Base-by-base conservation (phyloP, 2,329 filamentous ascomycete genomes). In the Pseudogymnoascus sp. region DNA sequence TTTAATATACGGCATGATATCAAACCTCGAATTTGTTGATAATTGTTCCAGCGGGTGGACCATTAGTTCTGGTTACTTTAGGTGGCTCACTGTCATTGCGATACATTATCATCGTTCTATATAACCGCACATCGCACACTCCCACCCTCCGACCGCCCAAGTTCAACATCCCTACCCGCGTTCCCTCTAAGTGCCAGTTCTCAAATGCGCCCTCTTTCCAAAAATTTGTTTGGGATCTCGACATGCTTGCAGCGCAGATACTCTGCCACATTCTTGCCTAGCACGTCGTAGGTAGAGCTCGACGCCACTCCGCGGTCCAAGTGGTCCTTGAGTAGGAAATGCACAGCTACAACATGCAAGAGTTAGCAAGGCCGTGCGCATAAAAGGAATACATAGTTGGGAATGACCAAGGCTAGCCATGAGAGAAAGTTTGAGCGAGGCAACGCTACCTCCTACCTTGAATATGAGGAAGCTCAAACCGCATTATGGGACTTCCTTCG, bases 321-420 rank as follows among this genome's bases (percentile, higher is more conserved):
- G 37, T 76, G 71, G 1, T 74, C 74, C 67, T 77, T 75, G 6
- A 77, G 70, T 1, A 78, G 73, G 0, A 69, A 69, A 64, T 69
- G 68, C 21, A 69, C 68, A 8, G 67, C 67, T 48, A 54, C 64
- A 31, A 70, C 67, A 62, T 69, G 67, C 10, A 45, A 45, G 16
- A 21, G 41, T 45, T 45, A 45, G 41, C 41, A 45, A 6, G 41
- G 4, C 41, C 41, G 16, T 41, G 19, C n/a, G 39, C n/a, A 37
- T 37, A 41, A 41, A 63, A 79, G 75, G 16, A 81, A 68, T 43
- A 80, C 67, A 65, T 75, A 75, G 62, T 76, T 74, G 8, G 19
- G 39, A 41, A 41, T 41, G n/a, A 19, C 39, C 39, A 45, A 45
- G 21, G 41, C 10, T 2, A 45, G 41, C 7, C 16, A 21, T 10